Conservation (phyloP, 1,284 basidiomycete genomes). For the Bondarzewia mesenterica region DNA sequence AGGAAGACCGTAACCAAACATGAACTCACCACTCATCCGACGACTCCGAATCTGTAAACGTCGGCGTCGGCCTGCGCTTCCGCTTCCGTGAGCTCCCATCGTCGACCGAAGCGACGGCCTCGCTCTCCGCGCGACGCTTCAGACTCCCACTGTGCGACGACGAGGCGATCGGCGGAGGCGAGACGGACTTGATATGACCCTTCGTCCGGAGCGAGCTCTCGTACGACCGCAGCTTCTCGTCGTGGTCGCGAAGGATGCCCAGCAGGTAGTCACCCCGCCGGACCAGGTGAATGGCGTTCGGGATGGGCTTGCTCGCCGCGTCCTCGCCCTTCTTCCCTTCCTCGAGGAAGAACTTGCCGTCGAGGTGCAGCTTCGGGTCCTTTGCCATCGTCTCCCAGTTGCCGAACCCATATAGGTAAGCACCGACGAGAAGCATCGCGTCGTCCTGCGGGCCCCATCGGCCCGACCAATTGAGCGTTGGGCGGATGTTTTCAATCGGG, state of each 20-base stretch:
- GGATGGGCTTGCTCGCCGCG: slow-evolving; percentile 74
- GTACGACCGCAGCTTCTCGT: slow-evolving; percentile 84
- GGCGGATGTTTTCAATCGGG: slow-evolving; percentile 88
- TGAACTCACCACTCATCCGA: slow-evolving; percentile 78
- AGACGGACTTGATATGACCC: slow-evolving; percentile 59
- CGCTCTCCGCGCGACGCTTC: slow-evolving; percentile 74
- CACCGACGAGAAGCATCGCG: slow-evolving; percentile 89
- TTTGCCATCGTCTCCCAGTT: slow-evolving; percentile 96
- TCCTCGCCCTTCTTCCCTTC: slow-evolving; percentile 90
- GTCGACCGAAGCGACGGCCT: slow-evolving; percentile 72
- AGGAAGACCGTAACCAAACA: slow-evolving; percentile 2
- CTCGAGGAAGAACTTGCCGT: slow-evolving; percentile 95
- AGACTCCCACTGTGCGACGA: slow-evolving; percentile 50
- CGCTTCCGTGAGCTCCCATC: slow-evolving; percentile 63
- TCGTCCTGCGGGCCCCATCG: slow-evolving; percentile 94
- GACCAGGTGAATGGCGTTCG: slow-evolving; percentile 95
- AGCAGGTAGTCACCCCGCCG: slow-evolving; percentile 94
- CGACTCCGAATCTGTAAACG: slow-evolving; percentile 85
- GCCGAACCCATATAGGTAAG: slow-evolving; percentile 91
- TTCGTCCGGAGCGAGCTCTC: slow-evolving; percentile 65
- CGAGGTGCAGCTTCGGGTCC: slow-evolving; percentile 77
- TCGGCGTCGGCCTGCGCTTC: slow-evolving; percentile 84
- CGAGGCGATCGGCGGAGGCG: slow-evolving; percentile 65
- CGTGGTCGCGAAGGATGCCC: slow-evolving; percentile 84
- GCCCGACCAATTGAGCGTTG: slow-evolving; percentile 93